Evolutionary conservation across 2,329 filamentous ascomycete species (phyloP).

Genomic region (Fonsecaea erecta): DNA sequence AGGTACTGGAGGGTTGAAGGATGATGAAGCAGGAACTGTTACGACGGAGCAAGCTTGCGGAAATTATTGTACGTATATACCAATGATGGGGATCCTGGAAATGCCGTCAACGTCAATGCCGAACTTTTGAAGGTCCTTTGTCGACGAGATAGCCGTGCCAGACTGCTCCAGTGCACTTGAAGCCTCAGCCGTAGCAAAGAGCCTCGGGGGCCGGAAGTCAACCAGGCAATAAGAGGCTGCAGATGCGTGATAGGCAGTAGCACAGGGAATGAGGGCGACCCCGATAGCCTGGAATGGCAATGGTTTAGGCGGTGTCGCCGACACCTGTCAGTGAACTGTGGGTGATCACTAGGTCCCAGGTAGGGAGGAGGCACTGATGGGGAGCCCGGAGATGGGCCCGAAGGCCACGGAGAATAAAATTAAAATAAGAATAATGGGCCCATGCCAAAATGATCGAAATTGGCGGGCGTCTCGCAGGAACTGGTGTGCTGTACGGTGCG

Average conservation of each 20-base stretch:
- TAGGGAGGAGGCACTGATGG: not conserved
- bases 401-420: not conserved
- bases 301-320: constrained; percentile 27
- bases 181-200: constrained; percentile 22
- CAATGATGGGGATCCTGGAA: constrained; percentile 9
- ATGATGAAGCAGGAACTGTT: constrained; percentile 27
- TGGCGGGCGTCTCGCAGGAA: not conserved
- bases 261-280: constrained; percentile 16
- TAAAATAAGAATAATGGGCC: constrained; percentile 5
- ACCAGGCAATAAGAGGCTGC: constrained; percentile 15
- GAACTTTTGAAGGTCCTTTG: constrained; percentile 31
- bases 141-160: constrained; percentile 19
- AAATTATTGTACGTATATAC: constrained; percentile 34
- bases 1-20: constrained; percentile 21
- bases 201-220: constrained; percentile 17
- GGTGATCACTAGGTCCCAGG: constrained; percentile 1
- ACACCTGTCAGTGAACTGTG: constrained; percentile 9
- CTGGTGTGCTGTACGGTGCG: not conserved
- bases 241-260: constrained; percentile 10
- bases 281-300: constrained; percentile 17
- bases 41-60: constrained; percentile 28
- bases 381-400: not conserved
- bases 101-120: constrained; percentile 19
- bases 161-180: constrained; percentile 15
- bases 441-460: constrained; percentile 7